Conservation (phyloP, 805 yeast genomes). For the Myxozyma lipomycoides region DNA sequence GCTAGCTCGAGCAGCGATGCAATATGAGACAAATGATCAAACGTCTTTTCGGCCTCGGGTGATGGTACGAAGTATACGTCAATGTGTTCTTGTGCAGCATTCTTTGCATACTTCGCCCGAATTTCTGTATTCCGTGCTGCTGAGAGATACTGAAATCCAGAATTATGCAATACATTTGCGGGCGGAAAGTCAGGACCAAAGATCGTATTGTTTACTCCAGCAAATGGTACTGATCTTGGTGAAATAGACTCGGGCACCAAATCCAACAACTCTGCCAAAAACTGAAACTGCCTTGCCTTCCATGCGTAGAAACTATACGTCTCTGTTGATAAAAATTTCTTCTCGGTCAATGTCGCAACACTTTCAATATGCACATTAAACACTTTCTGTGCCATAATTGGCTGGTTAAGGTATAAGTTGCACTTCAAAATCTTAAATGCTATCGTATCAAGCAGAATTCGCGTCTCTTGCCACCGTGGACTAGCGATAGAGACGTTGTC, state of each 20-base stretch:
- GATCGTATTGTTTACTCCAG: conserved; percentile 17
- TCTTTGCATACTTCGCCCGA: conserved; percentile 1
- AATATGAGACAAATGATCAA: conserved; percentile 12
- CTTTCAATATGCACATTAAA: conserved; percentile 61
- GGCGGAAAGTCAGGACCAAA: conserved; percentile 25
- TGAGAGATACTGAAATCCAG: conserved; percentile 28
- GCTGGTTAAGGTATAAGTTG: conserved; percentile 55
- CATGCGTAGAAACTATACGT: conserved; percentile 45
- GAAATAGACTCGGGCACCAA: conserved; percentile 45
- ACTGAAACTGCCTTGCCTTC: conserved; percentile 59
- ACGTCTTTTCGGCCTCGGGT: conserved; percentile 11
- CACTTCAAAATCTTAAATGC: conserved; percentile 59
- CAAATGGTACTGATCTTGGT: conserved; percentile 39
- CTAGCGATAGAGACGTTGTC: conserved; percentile 32
- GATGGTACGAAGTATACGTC: conserved; percentile 17
- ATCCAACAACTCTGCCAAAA: conserved; percentile 58
- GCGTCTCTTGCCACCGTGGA: conserved; percentile 44
- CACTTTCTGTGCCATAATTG: conserved; percentile 57
- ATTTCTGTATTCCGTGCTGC: conserved; percentile 33
- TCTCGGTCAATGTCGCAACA: conserved; percentile 42
- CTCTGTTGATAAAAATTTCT: conserved; percentile 31
- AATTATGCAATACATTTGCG: conserved; percentile 26
- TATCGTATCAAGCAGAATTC: conserved; percentile 54
- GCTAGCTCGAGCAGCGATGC: conserved; percentile 16
- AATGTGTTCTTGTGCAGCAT: neutral